These are phyloP conservation scores for Zygosaccharomyces lentus DNA, from an alignment of 805 yeast genomes.

Conservation along the genomic window DNA sequence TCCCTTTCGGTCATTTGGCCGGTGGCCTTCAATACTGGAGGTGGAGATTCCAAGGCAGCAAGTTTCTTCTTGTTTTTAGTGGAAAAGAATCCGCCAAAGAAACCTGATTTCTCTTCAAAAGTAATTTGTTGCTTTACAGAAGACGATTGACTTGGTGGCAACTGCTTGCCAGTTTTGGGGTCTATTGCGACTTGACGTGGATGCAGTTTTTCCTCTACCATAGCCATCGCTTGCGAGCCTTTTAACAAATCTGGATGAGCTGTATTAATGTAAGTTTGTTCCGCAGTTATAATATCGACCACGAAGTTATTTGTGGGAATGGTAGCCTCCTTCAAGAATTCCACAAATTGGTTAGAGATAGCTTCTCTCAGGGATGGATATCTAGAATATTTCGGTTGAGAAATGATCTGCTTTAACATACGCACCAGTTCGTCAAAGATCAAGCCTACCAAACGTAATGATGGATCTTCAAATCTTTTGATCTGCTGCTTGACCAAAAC, in stretches of 20 bases:
- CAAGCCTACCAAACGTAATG: constrained; percentile 79
- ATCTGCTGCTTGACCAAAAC: constrained; percentile 93
- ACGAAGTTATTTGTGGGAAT: constrained; percentile 85
- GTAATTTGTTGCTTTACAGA: constrained; percentile 31
- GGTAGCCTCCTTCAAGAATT: constrained; percentile 71
- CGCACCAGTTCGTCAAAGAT: constrained; percentile 93
- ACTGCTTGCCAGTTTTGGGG: constrained; percentile 85
- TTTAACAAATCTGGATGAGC: constrained; percentile 95
- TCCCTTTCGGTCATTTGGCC: constrained; percentile 92
- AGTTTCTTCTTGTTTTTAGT: constrained; percentile 89
- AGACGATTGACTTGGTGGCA: constrained; percentile 42
- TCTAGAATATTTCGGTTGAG: constrained; percentile 77
- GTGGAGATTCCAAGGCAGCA: constrained; percentile 97
- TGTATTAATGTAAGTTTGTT: constrained; percentile 92
- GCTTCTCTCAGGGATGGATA: constrained; percentile 90
- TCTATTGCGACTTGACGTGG: constrained; percentile 72
- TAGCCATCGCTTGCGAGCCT: constrained; percentile 92
- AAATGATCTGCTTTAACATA: constrained; percentile 76
- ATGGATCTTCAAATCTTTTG: constrained; percentile 89
- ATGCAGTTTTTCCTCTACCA: constrained; percentile 79
- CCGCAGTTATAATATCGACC: constrained; percentile 74
- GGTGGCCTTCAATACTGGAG: constrained; percentile 86
- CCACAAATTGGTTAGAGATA: constrained; percentile 72
- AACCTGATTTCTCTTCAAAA: constrained; percentile 56
- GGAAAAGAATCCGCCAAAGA: constrained; percentile 93